Conservation (phyloP, 2,329 filamentous ascomycete genomes). For the Diaporthe vexans region DNA sequence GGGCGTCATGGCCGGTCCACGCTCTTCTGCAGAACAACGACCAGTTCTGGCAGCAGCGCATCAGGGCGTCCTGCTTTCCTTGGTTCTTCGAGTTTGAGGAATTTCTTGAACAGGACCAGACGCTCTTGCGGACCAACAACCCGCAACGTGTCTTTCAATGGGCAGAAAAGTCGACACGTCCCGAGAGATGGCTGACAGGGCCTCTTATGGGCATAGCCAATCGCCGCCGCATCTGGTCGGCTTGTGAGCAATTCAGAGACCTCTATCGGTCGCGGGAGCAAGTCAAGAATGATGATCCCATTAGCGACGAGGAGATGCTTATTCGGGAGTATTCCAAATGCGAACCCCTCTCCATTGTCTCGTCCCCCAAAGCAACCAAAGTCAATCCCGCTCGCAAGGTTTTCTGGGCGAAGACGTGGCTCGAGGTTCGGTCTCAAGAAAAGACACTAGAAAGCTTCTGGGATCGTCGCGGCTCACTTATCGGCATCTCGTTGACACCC, state of each 20-base stretch:
- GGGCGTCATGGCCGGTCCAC: conserved; percentile 30
- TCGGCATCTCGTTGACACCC: neutral
- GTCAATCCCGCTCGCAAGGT: neutral
- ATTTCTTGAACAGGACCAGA: neutral
- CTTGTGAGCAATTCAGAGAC: conserved; percentile 1
- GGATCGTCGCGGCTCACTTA: neutral
- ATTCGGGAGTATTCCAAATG: neutral
- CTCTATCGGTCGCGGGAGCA: neutral
- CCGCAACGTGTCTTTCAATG: conserved; percentile 5
- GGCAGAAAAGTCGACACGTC: neutral
- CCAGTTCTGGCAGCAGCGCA: conserved; percentile 22
- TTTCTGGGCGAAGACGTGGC: conserved; percentile 13
- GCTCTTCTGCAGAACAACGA: neutral
- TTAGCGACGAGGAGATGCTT: neutral
- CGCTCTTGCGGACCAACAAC: neutral
- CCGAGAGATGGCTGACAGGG: conserved; percentile 13
- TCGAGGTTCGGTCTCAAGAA: neutral
- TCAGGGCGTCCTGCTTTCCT: neutral
- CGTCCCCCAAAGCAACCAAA: neutral
- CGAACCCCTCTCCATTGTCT: neutral
- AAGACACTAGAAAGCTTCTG: conserved; percentile 6
- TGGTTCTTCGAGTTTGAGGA: conserved; percentile 34
- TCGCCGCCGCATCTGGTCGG: conserved; percentile 25
- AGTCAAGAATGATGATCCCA: neutral
- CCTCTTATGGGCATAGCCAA: conserved; percentile 8